phyloP scores from a whole-genome alignment of 352 stramenopile species.

The Phytophthora aleatoria region DNA sequence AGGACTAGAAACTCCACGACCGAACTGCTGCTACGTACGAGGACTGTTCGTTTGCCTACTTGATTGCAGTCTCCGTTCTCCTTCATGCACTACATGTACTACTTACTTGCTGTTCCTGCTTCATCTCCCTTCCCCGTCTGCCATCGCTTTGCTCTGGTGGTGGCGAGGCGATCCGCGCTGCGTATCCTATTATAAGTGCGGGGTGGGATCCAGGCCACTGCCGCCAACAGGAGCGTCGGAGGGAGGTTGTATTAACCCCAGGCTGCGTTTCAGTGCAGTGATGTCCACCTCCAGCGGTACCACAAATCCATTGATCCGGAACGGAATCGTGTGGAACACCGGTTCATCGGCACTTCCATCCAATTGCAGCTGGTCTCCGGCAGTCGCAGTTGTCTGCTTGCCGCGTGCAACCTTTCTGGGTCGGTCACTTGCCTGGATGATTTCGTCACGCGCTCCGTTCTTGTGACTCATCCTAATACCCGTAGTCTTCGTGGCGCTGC shows the following conservation, averaged over 20 bases:
- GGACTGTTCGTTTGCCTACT: slow-evolving; percentile 15
- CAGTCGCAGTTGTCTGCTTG: slow-evolving; percentile 18
- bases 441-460: slow-evolving; percentile 36
- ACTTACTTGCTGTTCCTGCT: slow-evolving; percentile 14
- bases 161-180: not conserved
- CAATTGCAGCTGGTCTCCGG: slow-evolving; percentile 29
- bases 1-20: slow-evolving; percentile 6
- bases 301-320: slow-evolving; percentile 77
- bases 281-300: slow-evolving; percentile 76
- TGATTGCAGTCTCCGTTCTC: slow-evolving; percentile 11
- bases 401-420: slow-evolving; percentile 51
- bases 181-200: slow-evolving; percentile 40
- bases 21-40: slow-evolving; percentile 25
- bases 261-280: slow-evolving; percentile 52
- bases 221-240: slow-evolving; percentile 18
- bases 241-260: slow-evolving; percentile 41
- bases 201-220: slow-evolving; percentile 23
- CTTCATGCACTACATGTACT: slow-evolving; percentile 23
- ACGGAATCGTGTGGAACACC: slow-evolving; percentile 65
- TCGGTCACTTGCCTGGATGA: slow-evolving; percentile 36
- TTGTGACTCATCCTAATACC: slow-evolving; percentile 28
- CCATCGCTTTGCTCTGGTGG: not conserved
- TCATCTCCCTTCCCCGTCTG: slow-evolving; percentile 3
- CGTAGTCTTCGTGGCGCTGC: slow-evolving; percentile 7
- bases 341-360: slow-evolving; percentile 43